phyloP scores from a whole-genome alignment of 169 alveolate species.

The Theileria orientalis region DNA sequence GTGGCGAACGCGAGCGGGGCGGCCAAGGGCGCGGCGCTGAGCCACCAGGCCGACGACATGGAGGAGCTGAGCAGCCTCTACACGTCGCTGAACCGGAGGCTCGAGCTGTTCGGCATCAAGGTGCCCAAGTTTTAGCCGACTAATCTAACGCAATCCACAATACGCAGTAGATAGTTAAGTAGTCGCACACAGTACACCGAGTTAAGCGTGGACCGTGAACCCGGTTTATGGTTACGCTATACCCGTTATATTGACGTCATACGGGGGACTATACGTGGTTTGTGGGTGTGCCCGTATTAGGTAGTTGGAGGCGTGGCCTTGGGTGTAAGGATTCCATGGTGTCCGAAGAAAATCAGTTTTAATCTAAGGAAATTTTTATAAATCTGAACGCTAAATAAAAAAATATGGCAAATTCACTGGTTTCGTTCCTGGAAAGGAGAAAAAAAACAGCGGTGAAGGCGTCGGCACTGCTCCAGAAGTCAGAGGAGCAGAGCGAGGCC shows the following conservation, averaged over 20 bases:
- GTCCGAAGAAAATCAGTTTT: too few relatives aligned
- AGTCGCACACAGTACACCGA: background rate
- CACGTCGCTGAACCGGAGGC: conserved; percentile 26
- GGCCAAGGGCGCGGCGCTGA: background rate
- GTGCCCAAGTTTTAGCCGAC: conserved; percentile 7
- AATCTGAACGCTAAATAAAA: background rate
- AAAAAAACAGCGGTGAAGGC: conserved; percentile 62
- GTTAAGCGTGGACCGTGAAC: too few relatives aligned
- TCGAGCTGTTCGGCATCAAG: conserved; percentile 26
- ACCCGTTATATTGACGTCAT: too few relatives aligned
- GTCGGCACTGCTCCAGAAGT: conserved; percentile 58
- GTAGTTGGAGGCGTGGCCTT: too few relatives aligned
- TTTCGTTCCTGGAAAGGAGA: conserved; percentile 60
- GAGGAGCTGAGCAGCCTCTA: conserved; percentile 18
- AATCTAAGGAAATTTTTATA: too few relatives aligned
- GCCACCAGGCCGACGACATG: background rate
- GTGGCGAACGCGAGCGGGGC: background rate
- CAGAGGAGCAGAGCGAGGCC: conserved; percentile 55
- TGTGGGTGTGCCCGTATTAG: too few relatives aligned
- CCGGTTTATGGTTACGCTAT: too few relatives aligned
- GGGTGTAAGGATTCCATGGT: too few relatives aligned
- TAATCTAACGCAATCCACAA: background rate
- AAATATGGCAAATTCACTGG: conserved; percentile 49
- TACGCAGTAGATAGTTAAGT: background rate
- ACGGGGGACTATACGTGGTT: too few relatives aligned